Conservation (phyloP, 805 yeast genomes). For the Groenewaldozyma tartarivorans region DNA sequence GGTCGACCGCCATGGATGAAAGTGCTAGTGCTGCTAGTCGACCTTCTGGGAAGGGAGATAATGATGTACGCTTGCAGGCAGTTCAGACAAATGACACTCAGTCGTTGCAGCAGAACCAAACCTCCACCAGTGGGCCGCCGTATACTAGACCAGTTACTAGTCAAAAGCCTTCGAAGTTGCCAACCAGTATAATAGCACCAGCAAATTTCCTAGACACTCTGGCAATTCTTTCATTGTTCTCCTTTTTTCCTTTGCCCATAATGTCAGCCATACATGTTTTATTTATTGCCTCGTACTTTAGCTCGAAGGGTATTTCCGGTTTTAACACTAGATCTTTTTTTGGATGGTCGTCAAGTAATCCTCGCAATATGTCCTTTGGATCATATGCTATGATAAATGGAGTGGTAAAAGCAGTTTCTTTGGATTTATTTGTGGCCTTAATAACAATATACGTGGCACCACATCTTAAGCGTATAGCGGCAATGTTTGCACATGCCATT, state of each 20-base stretch:
- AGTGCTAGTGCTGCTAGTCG: no score
- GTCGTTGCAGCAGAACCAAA: no score
- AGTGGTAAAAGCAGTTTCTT: slow-evolving; percentile 12
- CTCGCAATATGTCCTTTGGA: not conserved
- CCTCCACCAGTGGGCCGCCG: no score
- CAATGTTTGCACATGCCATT: slow-evolving; percentile 24
- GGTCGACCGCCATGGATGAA: no score
- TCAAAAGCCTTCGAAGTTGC: slow-evolving; percentile 10
- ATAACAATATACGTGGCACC: slow-evolving; percentile 15
- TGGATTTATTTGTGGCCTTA: slow-evolving; percentile 17
- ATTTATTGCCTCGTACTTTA: slow-evolving; percentile 19
- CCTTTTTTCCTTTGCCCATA: slow-evolving; percentile 23
- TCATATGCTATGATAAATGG: slow-evolving; percentile 4
- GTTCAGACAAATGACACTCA: no score
- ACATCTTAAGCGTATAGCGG: slow-evolving; percentile 10
- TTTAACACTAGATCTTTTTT: slow-evolving; percentile 9
- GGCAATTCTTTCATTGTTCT: slow-evolving; percentile 25
- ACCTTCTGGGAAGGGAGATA: no score
- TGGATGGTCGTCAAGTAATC: slow-evolving; percentile 10
- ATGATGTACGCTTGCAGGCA: no score
- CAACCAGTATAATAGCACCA: slow-evolving; percentile 22
- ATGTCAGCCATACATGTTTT: slow-evolving; percentile 21
- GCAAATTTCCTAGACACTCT: slow-evolving; percentile 27
- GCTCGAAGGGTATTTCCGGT: slow-evolving; percentile 7
- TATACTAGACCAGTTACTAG: no score